A percentile compares a stretch with the other conserved stretches of the same genome.
phyloP scores from a whole-genome alignment of 2,329 filamentous ascomycete genomes.

The Sordariomycetes sp. region DNA sequence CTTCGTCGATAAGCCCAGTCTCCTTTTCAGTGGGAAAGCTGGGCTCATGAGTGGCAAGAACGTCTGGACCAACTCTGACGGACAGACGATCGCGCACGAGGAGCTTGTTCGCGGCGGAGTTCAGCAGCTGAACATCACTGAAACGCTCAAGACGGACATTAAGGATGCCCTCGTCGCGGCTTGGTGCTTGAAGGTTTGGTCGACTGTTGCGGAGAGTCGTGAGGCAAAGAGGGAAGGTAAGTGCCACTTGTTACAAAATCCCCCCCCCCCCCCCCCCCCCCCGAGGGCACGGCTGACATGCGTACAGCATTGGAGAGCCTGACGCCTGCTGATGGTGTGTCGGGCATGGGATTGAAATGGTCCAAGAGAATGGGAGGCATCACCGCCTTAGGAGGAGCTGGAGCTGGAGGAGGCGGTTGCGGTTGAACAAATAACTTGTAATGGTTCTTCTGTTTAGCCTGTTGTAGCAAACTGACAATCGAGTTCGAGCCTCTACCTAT shows the following conservation, averaged over 20 bases:
- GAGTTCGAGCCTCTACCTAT: too few species aligned
- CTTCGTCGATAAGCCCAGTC: not conserved
- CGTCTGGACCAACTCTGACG: not conserved
- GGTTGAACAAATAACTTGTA: too few species aligned
- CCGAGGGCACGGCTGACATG: not conserved
- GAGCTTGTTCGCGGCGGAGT: not conserved
- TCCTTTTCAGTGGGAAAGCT: not conserved
- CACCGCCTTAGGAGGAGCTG: not conserved
- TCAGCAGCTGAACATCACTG: not conserved
- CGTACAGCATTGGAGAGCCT: not conserved
- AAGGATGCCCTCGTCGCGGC: not conserved
- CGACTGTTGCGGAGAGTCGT: not conserved
- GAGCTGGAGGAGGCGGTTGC: not conserved
- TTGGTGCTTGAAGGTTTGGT: not conserved
- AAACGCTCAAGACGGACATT: not conserved
- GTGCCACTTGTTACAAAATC: not conserved
- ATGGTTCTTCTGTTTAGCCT: too few species aligned
- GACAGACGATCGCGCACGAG: not conserved
- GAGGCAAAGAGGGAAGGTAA: not conserved
- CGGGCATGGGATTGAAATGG: not conserved
- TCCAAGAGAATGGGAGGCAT: not conserved
- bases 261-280: too few species aligned
- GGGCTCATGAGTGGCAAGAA: not conserved
- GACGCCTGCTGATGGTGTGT: not conserved
- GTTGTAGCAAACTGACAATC: too few species aligned